Evolutionary conservation across 1,139 yeast genomes (phyloP).

Genomic region (Kodamaea arcana): DNA sequence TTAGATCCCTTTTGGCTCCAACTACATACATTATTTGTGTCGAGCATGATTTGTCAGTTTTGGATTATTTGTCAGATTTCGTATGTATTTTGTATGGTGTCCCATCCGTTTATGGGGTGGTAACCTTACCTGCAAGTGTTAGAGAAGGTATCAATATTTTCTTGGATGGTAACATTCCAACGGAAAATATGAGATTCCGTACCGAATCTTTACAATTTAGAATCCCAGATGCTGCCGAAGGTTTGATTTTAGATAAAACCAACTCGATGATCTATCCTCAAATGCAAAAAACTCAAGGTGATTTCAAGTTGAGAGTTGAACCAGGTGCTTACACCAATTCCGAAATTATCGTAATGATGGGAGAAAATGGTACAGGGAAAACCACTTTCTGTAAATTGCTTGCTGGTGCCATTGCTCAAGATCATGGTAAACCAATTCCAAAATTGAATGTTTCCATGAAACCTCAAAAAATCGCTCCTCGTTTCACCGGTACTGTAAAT

Average conservation of each 20-base stretch:
- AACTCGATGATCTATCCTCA: constrained; percentile 73
- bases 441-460: constrained; percentile 92
- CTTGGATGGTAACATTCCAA: constrained; percentile 95
- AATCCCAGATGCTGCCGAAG: constrained; percentile 87
- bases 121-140: constrained; percentile 89
- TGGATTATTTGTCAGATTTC: constrained; percentile 93
- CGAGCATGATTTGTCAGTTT: constrained; percentile 96
- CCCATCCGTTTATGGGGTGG: constrained; percentile 98
- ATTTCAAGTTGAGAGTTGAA: constrained; percentile 77
- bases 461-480: constrained; percentile 98
- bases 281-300: constrained; percentile 92
- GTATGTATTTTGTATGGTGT: constrained; percentile 96
- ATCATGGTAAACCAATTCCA: constrained; percentile 72
- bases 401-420: constrained; percentile 91
- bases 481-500: constrained; percentile 96
- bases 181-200: constrained; percentile 96
- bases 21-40: constrained; percentile 88
- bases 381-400: constrained; percentile 92
- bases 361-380: constrained; percentile 99
- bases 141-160: constrained; percentile 98
- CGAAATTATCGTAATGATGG: constrained; percentile 98
- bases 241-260: constrained; percentile 70
- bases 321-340: constrained; percentile 92
- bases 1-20: constrained; percentile 75
- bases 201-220: constrained; percentile 92